These are phyloP conservation scores for Ulota crispa DNA, from an alignment of 225 moss, liverwort and hornwort genomes.

Conservation along the genomic window DNA sequence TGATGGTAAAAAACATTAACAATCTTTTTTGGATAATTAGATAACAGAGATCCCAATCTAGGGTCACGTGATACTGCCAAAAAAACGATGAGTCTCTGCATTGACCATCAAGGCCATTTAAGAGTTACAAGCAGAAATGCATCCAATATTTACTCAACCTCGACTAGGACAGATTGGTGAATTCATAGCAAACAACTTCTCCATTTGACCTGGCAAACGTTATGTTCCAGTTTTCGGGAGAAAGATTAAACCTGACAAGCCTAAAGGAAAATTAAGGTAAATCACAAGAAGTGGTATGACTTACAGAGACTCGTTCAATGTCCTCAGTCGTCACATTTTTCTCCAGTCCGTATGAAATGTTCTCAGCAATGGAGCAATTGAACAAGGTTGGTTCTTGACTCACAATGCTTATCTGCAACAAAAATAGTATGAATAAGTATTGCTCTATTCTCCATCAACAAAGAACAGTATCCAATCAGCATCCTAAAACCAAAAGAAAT, in stretches of 20 bases:
- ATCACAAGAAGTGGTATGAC: conserved; percentile 19
- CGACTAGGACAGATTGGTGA: background rate
- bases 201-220: background rate
- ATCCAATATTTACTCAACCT: background rate
- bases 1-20: background rate
- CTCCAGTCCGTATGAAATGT: conserved; percentile 83
- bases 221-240: background rate
- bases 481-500: background rate
- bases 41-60: background rate
- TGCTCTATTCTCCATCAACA: background rate
- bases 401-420: conserved; percentile 91
- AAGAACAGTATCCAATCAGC: background rate
- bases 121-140: background rate
- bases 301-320: conserved; percentile 86
- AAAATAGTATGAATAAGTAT: background rate
- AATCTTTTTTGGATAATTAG: background rate
- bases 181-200: background rate
- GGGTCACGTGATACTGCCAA: background rate
- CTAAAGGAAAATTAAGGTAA: background rate
- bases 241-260: background rate
- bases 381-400: conserved; percentile 97
- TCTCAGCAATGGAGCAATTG: conserved; percentile 85
- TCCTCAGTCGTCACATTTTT: conserved; percentile 49
- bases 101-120: background rate
- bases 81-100: background rate